A percentile compares a stretch with the other conserved stretches of the same genome.
Evolutionary conservation across 208 protist species (phyloP).

Genomic region (Acanthamoeba lenticulata): DNA sequence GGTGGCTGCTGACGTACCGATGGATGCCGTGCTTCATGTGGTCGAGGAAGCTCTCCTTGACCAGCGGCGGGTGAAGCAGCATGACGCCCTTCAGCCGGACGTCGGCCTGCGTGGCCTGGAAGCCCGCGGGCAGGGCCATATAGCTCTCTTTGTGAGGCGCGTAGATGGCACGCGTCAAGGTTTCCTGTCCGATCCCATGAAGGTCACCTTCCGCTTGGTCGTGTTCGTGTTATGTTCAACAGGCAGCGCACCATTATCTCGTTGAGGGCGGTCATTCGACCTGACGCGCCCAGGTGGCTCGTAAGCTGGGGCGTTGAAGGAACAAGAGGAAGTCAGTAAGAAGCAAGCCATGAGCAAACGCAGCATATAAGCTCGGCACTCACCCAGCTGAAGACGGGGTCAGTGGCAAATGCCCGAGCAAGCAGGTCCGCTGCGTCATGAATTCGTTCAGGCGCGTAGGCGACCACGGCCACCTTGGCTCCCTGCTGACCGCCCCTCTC

Average conservation of each 20-base stretch:
- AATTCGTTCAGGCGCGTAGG: background rate
- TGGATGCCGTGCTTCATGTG: slow-evolving; percentile 24
- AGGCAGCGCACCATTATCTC: background rate
- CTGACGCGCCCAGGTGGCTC: background rate
- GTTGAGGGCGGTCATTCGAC: background rate
- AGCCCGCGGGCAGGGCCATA: background rate
- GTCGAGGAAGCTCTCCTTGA: background rate
- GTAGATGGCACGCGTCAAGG: background rate
- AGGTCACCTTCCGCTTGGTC: background rate
- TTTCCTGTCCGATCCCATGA: background rate
- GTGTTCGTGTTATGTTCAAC: background rate
- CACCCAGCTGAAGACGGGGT: slow-evolving; percentile 14
- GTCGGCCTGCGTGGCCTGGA: background rate
- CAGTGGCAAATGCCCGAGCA: background rate
- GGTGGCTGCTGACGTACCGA: background rate
- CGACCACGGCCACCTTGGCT: background rate
- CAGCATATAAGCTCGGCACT: background rate
- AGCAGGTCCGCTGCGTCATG: background rate
- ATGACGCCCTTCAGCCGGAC: background rate
- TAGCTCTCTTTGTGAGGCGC: background rate
- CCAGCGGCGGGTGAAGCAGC: background rate
- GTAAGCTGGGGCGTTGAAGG: background rate
- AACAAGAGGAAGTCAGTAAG: background rate
- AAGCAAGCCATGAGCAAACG: background rate
- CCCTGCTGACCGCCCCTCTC: background rate